Evolutionary conservation across 768 basidiomycete species (phyloP).

Genomic region (Naematelia encephala): DNA sequence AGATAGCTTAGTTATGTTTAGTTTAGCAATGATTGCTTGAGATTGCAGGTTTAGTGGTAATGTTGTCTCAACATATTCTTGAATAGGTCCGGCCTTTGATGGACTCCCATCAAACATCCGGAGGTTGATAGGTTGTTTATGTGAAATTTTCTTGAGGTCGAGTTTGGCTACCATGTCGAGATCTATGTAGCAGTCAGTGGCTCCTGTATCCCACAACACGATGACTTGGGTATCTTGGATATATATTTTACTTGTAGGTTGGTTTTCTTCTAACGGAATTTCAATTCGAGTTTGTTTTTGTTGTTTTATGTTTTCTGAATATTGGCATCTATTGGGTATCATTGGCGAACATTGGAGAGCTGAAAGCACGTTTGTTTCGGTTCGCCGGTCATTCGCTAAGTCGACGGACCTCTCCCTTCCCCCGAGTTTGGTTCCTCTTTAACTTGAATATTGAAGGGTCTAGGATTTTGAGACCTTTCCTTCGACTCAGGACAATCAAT

Average conservation of each 20-base stretch:
- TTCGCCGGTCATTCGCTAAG: too few relatives aligned
- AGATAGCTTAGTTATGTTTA: not conserved
- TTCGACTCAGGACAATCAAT: too few relatives aligned
- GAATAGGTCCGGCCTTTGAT: not conserved
- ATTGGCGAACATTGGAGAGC: too few relatives aligned
- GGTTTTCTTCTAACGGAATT: too few relatives aligned
- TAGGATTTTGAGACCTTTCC: too few relatives aligned
- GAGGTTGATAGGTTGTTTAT: not conserved
- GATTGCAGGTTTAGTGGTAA: not conserved
- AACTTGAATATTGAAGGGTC: too few relatives aligned
- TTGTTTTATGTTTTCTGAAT: too few relatives aligned
- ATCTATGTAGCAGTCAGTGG: conserved; percentile 1
- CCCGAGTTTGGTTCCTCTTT: too few relatives aligned
- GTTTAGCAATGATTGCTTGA: not conserved
- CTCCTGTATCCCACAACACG: conserved; percentile 5
- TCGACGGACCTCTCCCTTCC: too few relatives aligned
- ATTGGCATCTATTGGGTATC: too few relatives aligned
- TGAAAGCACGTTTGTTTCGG: too few relatives aligned
- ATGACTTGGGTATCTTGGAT: not conserved
- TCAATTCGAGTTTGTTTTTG: too few relatives aligned
- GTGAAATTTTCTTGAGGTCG: not conserved
- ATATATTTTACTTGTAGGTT: not conserved
- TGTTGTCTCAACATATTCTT: not conserved
- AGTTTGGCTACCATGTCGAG: not conserved
- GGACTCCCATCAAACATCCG: not conserved